phyloP scores from a whole-genome alignment of 2,329 filamentous ascomycete species.

The Monosporascus sp. region DNA sequence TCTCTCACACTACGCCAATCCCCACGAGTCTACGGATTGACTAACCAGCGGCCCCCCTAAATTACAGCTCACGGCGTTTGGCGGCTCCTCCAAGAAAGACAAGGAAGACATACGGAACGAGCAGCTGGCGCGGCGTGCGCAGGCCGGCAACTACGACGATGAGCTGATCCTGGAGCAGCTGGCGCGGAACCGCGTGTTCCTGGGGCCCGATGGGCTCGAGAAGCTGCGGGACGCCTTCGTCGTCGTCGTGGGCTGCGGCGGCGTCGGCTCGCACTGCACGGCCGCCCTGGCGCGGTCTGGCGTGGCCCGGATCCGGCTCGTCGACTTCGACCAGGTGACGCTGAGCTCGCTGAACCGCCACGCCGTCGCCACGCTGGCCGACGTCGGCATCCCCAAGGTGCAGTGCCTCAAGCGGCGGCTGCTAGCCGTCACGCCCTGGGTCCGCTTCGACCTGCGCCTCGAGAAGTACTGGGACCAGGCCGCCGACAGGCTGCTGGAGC shows the following conservation, averaged over 20 bases:
- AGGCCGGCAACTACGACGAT: conserved; percentile 59
- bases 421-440: conserved; percentile 87
- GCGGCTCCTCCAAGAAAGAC: conserved; percentile 47
- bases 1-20: background rate
- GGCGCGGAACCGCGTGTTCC: conserved; percentile 85
- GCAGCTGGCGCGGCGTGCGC: conserved; percentile 53
- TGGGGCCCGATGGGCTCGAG: conserved; percentile 72
- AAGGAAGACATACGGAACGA: conserved; percentile 58
- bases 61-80: conserved; percentile 54
- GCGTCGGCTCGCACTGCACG: conserved; percentile 88
- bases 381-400: conserved; percentile 91
- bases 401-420: conserved; percentile 73
- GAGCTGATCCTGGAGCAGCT: conserved; percentile 93
- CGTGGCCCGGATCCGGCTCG: conserved; percentile 77
- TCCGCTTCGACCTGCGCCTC: conserved; percentile 77
- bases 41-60: conserved; percentile 15
- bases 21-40: background rate
- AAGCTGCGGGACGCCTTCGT: conserved; percentile 79
- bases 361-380: conserved; percentile 85
- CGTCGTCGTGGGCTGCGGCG: conserved; percentile 86
- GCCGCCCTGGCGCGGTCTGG: conserved; percentile 84
- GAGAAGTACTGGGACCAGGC: conserved; percentile 71
- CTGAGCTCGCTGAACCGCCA: conserved; percentile 93
- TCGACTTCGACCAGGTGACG: conserved; percentile 98
- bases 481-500: conserved; percentile 61